Evolutionary conservation across 2,329 filamentous ascomycete genomes (phyloP).

Genomic region (Beauveria scarabaeidicola): DNA sequence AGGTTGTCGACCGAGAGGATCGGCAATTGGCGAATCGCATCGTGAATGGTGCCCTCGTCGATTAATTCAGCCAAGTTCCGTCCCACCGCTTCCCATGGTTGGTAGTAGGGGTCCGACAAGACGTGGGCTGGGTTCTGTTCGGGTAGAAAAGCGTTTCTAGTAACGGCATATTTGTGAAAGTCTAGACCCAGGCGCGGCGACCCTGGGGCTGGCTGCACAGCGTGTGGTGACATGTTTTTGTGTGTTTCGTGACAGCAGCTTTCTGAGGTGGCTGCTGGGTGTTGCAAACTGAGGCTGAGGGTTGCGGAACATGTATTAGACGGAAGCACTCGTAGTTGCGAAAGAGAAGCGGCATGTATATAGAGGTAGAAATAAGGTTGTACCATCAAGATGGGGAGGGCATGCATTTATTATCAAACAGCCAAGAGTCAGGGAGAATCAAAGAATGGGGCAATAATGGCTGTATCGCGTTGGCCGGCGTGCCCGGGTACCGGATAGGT

Average conservation of each 20-base stretch:
- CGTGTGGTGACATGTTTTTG: constrained; percentile 35
- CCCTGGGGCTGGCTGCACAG: constrained; percentile 19
- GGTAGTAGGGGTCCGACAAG: constrained; percentile 65
- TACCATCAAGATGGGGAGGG: background rate
- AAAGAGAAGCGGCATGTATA: too few species aligned
- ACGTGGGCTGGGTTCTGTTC: constrained; percentile 54
- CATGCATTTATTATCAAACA: background rate
- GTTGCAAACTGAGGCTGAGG: background rate
- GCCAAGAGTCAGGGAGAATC: background rate
- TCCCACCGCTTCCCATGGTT: constrained; percentile 67
- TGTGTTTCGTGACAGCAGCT: background rate
- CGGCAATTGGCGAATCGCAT: constrained; percentile 56
- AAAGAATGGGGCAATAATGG: background rate
- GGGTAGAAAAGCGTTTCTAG: constrained; percentile 68
- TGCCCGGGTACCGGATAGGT: background rate
- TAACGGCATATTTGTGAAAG: constrained; percentile 29
- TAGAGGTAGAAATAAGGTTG: background rate
- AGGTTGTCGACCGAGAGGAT: constrained; percentile 60
- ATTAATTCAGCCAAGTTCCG: constrained; percentile 60
- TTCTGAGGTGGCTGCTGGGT: background rate
- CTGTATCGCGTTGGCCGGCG: background rate
- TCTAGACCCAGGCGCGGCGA: constrained; percentile 18
- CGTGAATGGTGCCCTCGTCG: constrained; percentile 53
- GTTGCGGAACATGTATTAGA: too few species aligned
- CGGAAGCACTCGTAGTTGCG: too few species aligned